Evolutionary conservation across 768 basidiomycete species (phyloP).

Genomic region (Panaeolus papilionaceus): DNA sequence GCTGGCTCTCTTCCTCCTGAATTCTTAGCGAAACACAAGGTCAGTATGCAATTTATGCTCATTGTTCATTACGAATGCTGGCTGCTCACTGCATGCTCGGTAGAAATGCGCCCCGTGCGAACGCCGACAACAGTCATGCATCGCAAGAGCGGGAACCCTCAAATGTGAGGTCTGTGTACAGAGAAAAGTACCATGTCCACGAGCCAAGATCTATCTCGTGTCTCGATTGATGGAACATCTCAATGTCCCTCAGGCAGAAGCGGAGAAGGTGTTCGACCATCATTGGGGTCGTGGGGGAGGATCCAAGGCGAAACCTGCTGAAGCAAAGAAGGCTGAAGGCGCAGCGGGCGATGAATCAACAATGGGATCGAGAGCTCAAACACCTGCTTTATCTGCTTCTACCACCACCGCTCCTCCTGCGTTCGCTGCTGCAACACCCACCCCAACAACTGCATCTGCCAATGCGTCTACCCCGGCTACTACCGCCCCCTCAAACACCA

Average conservation of each 20-base stretch:
- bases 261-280: slow-evolving; percentile 12
- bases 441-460: background rate
- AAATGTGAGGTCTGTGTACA: slow-evolving; percentile 11
- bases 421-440: background rate
- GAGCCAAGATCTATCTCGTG: slow-evolving; percentile 14
- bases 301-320: slow-evolving; percentile 8
- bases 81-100: slow-evolving; percentile 10
- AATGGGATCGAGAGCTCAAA: slow-evolving; percentile 12
- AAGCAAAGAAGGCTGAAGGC: slow-evolving; percentile 3
- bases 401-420: background rate
- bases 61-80: slow-evolving; percentile 4
- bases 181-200: slow-evolving; percentile 14
- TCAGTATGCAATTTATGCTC: background rate
- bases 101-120: slow-evolving; percentile 14
- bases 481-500: slow-evolving; percentile 12
- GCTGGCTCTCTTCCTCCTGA: slow-evolving; percentile 11
- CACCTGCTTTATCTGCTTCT: background rate
- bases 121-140: slow-evolving; percentile 14
- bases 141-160: slow-evolving; percentile 11
- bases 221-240: slow-evolving; percentile 15
- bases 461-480: background rate
- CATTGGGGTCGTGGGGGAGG: slow-evolving; percentile 12
- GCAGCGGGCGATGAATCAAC: slow-evolving; percentile 8
- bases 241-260: slow-evolving; percentile 9
- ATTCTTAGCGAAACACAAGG: slow-evolving; percentile 10